Base-by-base conservation (phyloP, 768 basidiomycete species). In the Amanita fuliginea region DNA sequence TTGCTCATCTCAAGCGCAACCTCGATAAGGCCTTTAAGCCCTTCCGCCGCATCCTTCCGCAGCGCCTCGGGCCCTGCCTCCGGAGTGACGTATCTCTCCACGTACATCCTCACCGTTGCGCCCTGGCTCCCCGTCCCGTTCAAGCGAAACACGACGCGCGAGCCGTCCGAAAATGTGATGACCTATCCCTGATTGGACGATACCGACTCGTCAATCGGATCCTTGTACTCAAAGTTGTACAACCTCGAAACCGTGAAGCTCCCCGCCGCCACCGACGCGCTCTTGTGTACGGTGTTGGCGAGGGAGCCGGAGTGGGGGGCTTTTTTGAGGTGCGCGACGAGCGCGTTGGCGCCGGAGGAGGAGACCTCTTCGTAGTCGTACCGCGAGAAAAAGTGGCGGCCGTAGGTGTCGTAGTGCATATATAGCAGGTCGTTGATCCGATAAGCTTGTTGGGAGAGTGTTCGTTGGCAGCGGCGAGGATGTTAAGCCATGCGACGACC, bases 331-430 rank as follows among this genome's bases (percentile, higher is more conserved):
- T 81, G 73, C 30, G 74, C 76, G 60, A 98, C 91, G 55, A 99
- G 73, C 53, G 81, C 80, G 59, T 88, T 79, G 40, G 96, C 96
- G 28, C 87, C 90, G 34, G 86, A 87, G 0, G 93, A 91, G 2
- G 89, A 76, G 41, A 96, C 91, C 64, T 98, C 96, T 64, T 99
- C 96, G 71, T 99, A 99, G 69, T 99, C 96, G 67, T 99, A 98
- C 54, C 94, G 86, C 58, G 88, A 94, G 77, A 99, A 99, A 81
- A 96, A 98, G 42, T 85, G 92, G 52, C 96, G 90, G 39, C 96
- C 96, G 66, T 99, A 98, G 59, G 76, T 82, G 54, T 77, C 74
- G 69, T 97, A 99, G 73, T 94, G 92, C 59, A 77, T 77, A 57
- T 80, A 73, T 18, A 95, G 78, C 53, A 99, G 69, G 61, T 97